phyloP scores from a whole-genome alignment of 2,329 filamentous ascomycete genomes.

The Fonsecaea monophora region DNA sequence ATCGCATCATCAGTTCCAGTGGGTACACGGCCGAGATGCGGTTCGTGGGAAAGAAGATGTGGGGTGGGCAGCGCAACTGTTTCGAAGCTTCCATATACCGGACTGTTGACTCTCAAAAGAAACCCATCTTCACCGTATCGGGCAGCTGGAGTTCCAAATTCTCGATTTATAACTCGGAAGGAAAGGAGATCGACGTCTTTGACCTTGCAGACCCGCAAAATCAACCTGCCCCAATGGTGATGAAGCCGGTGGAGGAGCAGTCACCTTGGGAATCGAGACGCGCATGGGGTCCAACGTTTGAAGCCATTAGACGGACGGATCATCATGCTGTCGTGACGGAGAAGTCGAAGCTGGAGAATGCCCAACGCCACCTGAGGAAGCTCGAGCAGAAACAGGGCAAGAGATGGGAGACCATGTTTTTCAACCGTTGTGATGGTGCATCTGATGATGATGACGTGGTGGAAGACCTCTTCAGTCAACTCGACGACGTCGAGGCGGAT shows the following conservation, averaged over 20 bases:
- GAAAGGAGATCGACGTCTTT: conserved; percentile 62
- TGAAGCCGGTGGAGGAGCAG: conserved; percentile 78
- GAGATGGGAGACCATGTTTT: conserved; percentile 86
- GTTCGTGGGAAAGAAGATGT: conserved; percentile 36
- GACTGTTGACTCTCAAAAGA: conserved; percentile 23
- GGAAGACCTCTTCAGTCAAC: conserved; percentile 18
- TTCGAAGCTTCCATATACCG: conserved; percentile 35
- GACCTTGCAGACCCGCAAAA: conserved; percentile 46
- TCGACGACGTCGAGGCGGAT: conserved; percentile 21
- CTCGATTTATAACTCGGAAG: conserved; percentile 67
- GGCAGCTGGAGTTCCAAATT: conserved; percentile 65
- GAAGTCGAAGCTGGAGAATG: conserved; percentile 89
- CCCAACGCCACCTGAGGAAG: conserved; percentile 77
- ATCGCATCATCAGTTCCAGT: conserved; percentile 35
- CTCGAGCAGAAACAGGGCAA: conserved; percentile 76
- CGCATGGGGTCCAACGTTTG: conserved; percentile 85
- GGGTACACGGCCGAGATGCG: conserved; percentile 38
- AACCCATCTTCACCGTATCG: conserved; percentile 27
- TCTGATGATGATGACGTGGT: conserved; percentile 17
- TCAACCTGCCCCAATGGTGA: conserved; percentile 59
- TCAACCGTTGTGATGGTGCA: conserved; percentile 49
- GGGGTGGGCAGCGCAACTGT: conserved; percentile 35
- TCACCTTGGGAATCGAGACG: conserved; percentile 85
- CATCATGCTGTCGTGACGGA: conserved; percentile 79
- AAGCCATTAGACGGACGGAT: conserved; percentile 79